These are phyloP conservation scores for Porosira glacialis DNA, from an alignment of 352 stramenopile genomes.

Conservation along the genomic window DNA sequence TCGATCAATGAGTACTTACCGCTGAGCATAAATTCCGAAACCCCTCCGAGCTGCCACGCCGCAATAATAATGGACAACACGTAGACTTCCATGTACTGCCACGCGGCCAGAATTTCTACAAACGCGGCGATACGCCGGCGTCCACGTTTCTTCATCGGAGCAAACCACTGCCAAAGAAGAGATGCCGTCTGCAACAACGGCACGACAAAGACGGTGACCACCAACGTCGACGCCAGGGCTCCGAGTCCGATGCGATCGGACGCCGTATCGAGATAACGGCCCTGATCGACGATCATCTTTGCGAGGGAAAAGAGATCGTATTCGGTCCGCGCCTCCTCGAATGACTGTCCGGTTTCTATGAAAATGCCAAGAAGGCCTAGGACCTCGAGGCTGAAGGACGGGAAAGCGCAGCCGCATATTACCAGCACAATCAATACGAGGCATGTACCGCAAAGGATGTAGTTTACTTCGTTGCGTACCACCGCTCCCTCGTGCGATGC, in stretches of 20 bases:
- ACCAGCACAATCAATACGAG: slow-evolving; percentile 52
- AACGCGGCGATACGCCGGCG: slow-evolving; percentile 42
- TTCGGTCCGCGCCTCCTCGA: slow-evolving; percentile 53
- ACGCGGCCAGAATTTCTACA: slow-evolving; percentile 72
- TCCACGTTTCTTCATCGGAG: slow-evolving; percentile 50
- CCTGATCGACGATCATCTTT: slow-evolving; percentile 72
- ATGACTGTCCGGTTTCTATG: slow-evolving; percentile 69
- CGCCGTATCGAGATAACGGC: slow-evolving; percentile 50
- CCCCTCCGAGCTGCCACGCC: slow-evolving; percentile 66
- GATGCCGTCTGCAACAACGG: slow-evolving; percentile 58
- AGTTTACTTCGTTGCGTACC: slow-evolving; percentile 31
- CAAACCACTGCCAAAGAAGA: slow-evolving; percentile 66
- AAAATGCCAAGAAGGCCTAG: slow-evolving; percentile 72
- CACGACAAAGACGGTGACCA: slow-evolving; percentile 77
- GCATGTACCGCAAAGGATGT: slow-evolving; percentile 18
- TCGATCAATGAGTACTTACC: too few species aligned
- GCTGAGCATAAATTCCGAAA: slow-evolving; percentile 70
- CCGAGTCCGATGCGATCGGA: slow-evolving; percentile 61
- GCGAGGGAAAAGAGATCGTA: slow-evolving; percentile 70
- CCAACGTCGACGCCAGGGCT: slow-evolving; percentile 59
- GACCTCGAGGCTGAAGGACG: slow-evolving; percentile 67
- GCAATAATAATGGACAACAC: slow-evolving; percentile 72
- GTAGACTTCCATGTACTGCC: slow-evolving; percentile 82
- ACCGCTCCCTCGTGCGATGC: slow-evolving; percentile 31
- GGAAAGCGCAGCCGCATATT: slow-evolving; percentile 59